Evolutionary conservation across 164 flowering plant species (phyloP), one percentile per base, ranked within the genome.

Genomic region (Tinospora cordifolia): DNA sequence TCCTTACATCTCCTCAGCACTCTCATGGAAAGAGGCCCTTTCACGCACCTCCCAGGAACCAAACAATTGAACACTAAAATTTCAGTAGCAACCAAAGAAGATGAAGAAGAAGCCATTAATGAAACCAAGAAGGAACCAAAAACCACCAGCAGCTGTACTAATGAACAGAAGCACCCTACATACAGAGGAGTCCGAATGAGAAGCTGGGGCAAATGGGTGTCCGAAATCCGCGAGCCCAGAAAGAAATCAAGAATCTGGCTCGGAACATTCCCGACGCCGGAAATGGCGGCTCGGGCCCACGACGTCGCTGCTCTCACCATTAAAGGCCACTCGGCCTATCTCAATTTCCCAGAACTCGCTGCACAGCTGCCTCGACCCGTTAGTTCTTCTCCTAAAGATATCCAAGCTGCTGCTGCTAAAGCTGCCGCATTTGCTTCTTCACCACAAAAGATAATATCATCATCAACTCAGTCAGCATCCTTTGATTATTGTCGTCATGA

Each of bases 281-380:
- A 87, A 67, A 87, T 85, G 90, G 90, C 90, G 2, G 90, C 90
- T 26, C 81, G 90, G 66, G 90, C 90, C 2, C 90, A 87, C 46
- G 90, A 87, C 38, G 90, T 81, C 0, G 90, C 90, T 0, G 87
- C 90, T 12, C 73, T 82, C 0, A 62, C 90, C 9, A 81, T 87
- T 62, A 87, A 87, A 75, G 90, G 90, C 47, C 72, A 69, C 24
- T 73, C 84, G 0, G 90, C 88, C 2, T 62, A 63, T 68, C 86
- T 87, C 69, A 87, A 87, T 65, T 87, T 87, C 76, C 90, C 90
- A 0, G 86, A 85, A 39, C 73, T 87, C 17, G 85, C 84, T 10
- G 63, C 63, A 0, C 67, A 73, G 4, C 80, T 85, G 7, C 90
- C 90, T 22, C 84, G 86, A 3, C 87, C 90, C 0, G 82, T 77